Percentiles rank a stretch among this genome's conserved stretches.
These are phyloP conservation scores for Verticillium zaregamsianum DNA, from an alignment of 2,329 filamentous ascomycete species.

Conservation along the genomic window DNA sequence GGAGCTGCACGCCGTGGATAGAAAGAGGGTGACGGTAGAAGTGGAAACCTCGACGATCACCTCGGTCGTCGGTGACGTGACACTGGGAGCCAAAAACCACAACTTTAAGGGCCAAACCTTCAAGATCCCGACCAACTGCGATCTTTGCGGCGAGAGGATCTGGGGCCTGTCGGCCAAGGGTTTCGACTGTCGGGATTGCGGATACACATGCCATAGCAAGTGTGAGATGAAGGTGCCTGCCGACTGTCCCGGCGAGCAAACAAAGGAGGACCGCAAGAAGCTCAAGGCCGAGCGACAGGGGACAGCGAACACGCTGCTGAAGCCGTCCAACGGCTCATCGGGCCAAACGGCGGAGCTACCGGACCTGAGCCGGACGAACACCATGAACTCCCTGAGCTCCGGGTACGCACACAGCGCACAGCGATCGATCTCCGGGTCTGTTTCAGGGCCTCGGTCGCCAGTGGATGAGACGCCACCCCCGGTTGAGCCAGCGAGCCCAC, in stretches of 20 bases:
- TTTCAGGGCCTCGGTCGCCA: slow-evolving; percentile 44
- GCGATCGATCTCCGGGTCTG: slow-evolving; percentile 65
- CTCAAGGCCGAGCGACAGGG: slow-evolving; percentile 83
- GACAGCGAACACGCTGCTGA: slow-evolving; percentile 59
- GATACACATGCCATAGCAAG: slow-evolving; percentile 97
- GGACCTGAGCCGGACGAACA: slow-evolving; percentile 72
- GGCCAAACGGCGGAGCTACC: slow-evolving; percentile 51
- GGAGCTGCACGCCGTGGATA: slow-evolving; percentile 76
- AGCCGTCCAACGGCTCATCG: slow-evolving; percentile 40
- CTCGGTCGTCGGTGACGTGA: slow-evolving; percentile 86
- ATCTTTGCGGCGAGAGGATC: slow-evolving; percentile 92
- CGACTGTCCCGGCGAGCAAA: slow-evolving; percentile 89
- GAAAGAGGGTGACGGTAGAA: slow-evolving; percentile 80
- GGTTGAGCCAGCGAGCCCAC: slow-evolving; percentile 30
- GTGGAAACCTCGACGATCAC: slow-evolving; percentile 92
- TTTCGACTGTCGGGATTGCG: slow-evolving; percentile 92
- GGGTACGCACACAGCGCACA: slow-evolving; percentile 79
- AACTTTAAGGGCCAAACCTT: slow-evolving; percentile 99
- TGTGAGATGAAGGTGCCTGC: slow-evolving; percentile 98
- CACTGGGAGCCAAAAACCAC: slow-evolving; percentile 87
- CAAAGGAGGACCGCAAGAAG: slow-evolving; percentile 93
- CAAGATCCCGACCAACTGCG: slow-evolving; percentile 98
- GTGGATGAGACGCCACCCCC: slow-evolving; percentile 39
- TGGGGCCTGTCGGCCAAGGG: slow-evolving; percentile 97
- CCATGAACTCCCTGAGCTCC: slow-evolving; percentile 85